Evolutionary conservation across 139 green algal genomes (phyloP).

Genomic region (Edaphochlamys debaryana): DNA sequence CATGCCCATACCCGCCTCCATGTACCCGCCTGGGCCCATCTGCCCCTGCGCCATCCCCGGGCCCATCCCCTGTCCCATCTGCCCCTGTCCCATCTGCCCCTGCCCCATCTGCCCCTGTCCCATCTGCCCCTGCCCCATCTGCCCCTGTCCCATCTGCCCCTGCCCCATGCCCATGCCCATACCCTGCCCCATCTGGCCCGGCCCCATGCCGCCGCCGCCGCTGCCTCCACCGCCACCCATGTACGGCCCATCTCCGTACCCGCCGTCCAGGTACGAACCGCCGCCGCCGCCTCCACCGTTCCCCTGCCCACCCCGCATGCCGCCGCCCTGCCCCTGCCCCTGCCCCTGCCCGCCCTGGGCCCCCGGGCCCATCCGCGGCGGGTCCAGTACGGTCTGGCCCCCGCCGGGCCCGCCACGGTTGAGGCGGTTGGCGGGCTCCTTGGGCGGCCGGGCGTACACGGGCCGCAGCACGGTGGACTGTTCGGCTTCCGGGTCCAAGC

Average conservation of each 20-base stretch:
- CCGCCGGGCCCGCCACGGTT: neutral
- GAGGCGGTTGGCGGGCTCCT: neutral
- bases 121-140: neutral
- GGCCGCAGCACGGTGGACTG: constrained; percentile 10
- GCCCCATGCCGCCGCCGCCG: neutral
- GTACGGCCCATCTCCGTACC: neutral
- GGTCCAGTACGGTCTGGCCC: neutral
- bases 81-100: neutral
- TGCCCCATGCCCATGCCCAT: neutral
- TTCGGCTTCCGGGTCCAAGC: constrained; percentile 46
- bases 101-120: neutral
- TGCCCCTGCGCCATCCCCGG: neutral
- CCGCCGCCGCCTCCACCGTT: too few species aligned
- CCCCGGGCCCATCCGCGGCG: too few species aligned
- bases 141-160: neutral
- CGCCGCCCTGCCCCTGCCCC: too few species aligned
- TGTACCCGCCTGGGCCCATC: too few species aligned
- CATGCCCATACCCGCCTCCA: neutral
- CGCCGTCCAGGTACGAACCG: constrained; percentile 8
- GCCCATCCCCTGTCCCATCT: neutral
- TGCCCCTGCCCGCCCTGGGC: too few species aligned
- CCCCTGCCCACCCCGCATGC: neutral
- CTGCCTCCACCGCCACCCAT: neutral
- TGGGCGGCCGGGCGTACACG: constrained; percentile 41
- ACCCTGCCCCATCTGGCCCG: neutral